phyloP scores from a whole-genome alignment of 1,284 basidiomycete genomes.

The Papiliotrema terrestris region DNA sequence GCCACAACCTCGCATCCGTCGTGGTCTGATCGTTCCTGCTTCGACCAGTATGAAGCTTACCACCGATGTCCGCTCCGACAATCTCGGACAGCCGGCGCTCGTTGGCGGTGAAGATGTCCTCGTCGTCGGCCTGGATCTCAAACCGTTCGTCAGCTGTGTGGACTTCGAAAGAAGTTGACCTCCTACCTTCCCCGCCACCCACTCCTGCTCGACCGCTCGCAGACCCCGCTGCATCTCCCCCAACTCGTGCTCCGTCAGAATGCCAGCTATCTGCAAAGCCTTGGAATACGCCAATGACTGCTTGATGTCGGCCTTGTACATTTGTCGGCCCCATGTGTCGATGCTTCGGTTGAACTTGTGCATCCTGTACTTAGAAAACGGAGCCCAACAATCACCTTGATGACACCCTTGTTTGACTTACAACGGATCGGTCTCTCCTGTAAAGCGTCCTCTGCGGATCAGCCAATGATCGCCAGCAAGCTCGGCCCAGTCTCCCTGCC shows the following conservation, averaged over 20 bases:
- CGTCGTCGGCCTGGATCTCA: conserved; percentile 71
- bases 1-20: conserved; percentile 95
- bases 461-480: not conserved
- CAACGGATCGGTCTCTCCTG: conserved; percentile 82
- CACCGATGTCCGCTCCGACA: conserved; percentile 77
- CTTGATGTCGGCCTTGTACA: conserved; percentile 86
- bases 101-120: conserved; percentile 99
- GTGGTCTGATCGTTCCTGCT: conserved; percentile 97
- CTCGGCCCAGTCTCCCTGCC: no score
- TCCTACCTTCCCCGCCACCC: conserved; percentile 66
- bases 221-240: conserved; percentile 72
- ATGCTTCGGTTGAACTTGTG: conserved; percentile 93
- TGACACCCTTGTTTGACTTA: conserved; percentile 47
- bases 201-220: conserved; percentile 73
- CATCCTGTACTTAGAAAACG: conserved; percentile 67
- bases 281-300: conserved; percentile 96
- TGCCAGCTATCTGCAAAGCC: conserved; percentile 71
- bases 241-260: conserved; percentile 74
- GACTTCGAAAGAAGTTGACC: not conserved
- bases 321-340: conserved; percentile 79
- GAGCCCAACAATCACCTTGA: no score
- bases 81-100: conserved; percentile 90
- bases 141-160: conserved; percentile 55
- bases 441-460: conserved; percentile 63
- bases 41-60: conserved; percentile 92